Base-by-base conservation (phyloP, 257 asterid species). In the Solanum habrochaites region DNA sequence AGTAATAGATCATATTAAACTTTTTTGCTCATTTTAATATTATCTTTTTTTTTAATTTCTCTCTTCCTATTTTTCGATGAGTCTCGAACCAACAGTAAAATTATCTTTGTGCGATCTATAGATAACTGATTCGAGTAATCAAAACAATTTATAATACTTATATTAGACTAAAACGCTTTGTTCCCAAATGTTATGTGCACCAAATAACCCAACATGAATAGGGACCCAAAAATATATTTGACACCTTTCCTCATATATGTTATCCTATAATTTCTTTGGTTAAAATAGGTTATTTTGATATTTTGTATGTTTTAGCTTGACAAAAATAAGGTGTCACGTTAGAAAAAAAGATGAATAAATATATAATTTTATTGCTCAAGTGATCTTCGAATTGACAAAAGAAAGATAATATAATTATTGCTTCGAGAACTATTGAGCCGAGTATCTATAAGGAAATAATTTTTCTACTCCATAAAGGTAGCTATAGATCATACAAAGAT, bases 91-190 rank as follows among this genome's bases (percentile, higher is more conserved):
- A 67, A 67, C 18, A 27, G 0, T 27, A 67, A 25, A 66, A 66
- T 66, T 66, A 0, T 25, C 20, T 66, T 66, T 13, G 20, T 66
- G 11, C 25, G 35, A 66, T 66, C 20, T n/a, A 25, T 66, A 66
- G 20, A 3, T 25, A n/a, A 66, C 1, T n/a, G 2, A 3, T 66
- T 66, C 11, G 11, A 12, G 2, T 64, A 0, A 64, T 64, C 7
- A 25, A 25, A 25, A 66, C 12, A 12, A 20, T 3, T 8, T 3
- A 5, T 64, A 67, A 67, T 67, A 0, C 0, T 67, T 67, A 0
- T 12, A 27, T 27, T 27, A 13, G 5, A 13, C 0, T 67, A 27
- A 13, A 27, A 1, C 0, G 7, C 27, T 1, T 1, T 67, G 0
- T 67, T 2, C 7, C 14, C 1, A 5, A 49, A 49, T 49, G 8